Evolutionary conservation across 352 stramenopile genomes (phyloP), one percentile per base, ranked within the genome.

Genomic region (Phytopythium chamaehyphon): DNA sequence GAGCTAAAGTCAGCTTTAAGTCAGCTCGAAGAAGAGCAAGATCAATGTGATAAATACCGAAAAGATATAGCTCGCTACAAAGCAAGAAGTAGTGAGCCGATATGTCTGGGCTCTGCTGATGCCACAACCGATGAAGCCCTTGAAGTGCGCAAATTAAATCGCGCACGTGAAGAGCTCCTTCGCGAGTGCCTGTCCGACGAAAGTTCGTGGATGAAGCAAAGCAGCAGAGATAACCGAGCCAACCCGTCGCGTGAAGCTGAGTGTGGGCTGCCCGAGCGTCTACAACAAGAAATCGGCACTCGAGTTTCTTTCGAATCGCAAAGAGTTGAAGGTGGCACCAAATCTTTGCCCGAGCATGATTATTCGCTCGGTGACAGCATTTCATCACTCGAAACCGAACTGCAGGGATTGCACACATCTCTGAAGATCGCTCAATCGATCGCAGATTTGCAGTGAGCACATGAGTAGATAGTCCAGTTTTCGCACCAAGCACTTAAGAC

Each of bases 1-100:
- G 66, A 80, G 40, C 51, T 80, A 0, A 48, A 59, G 18, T 75
- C 63, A 21, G 61, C 69, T 11, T 57, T 57, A 31, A 76, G 64
- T 21, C 70, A 80, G 38, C 45, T 80, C 16, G 40, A 60, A 6
- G 58, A 80, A 38, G 70, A 80, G 22, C 52, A 59, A 40, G 38
- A 16, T 5, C 55, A 80, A 9, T 71, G 59, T 6, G 61, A 76
- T 47, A 42, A 18, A 11, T 54, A 76, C 10, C 58, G 69, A 26
- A 53, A 46, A 8, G 57, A 76, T 46, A 16, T 76, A 8, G 59
- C 66, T 14, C 39, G 31, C 6, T 67, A 44, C 15, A 64, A 64
- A 24, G 61, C 61, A 6, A 64, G 55, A n/a, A 37, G 69, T 14
- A 43, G 61, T 31, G 49, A 60, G 37, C 18, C 44, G 8, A 57